Evolutionary conservation across 495 filamentous ascomycete species (phyloP), one percentile per base, ranked within the genome.

Genomic region (Lophiotrema nucula): DNA sequence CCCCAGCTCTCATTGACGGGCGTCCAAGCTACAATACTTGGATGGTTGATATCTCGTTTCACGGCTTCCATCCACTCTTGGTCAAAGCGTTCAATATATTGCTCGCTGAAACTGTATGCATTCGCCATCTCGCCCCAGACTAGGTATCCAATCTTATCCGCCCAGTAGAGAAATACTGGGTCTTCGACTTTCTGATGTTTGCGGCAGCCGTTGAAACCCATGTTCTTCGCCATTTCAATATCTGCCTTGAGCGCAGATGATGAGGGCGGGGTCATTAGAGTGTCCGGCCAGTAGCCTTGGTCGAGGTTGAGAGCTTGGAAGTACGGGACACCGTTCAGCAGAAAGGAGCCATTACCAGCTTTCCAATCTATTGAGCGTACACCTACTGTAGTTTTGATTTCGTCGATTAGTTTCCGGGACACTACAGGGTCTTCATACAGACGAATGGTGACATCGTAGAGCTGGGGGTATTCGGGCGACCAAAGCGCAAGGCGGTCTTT

Each of bases 271-370:
- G 77, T 74, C 62, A 87, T 79, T 23, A 87, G 69, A 0, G 83
- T 84, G 55, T 86, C 81, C 0, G 84, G 84, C 83, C 83, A 88
- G 67, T 78, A 86, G 5, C 83, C 84, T 59, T 88, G 83, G 53
- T 88, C 84, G 3, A 88, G 73, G 0, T 82, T 84, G 10, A 82
- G 81, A 47, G 87, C 85, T 58, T 79, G 75, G 70, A 86, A 87
- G 16, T 79, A 70, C 42, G 84, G 85, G 52, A 85, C 70, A 23
- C 80, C 81, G 60, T 87, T 87, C 43, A 87, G 62, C 0, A 83
- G 78, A 37, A 79, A 74, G 15, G 85, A 66, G 0, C 83, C 83
- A 23, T 84, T 66, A 1, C 84, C 70, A 11, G 69, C 67, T 3
- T 74, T 80, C 18, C 74, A 69, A 5, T 75, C 73, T 35, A 87